Conservation (phyloP, 2,329 filamentous ascomycete species). For the Juglanconis juglandina region DNA sequence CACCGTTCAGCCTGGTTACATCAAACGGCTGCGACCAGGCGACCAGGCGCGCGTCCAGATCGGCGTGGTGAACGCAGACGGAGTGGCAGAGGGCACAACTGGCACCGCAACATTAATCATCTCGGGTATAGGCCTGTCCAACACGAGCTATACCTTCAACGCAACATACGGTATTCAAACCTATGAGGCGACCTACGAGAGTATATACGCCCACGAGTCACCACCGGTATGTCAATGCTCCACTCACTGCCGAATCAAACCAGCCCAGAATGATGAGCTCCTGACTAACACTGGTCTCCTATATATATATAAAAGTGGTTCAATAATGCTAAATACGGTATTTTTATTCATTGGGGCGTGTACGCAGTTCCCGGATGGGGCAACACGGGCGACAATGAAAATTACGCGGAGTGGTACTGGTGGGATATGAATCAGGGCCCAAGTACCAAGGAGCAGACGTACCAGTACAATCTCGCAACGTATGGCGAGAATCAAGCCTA, state of each 20-base stretch:
- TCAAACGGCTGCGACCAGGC: constrained; percentile 16
- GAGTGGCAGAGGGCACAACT: constrained; percentile 3
- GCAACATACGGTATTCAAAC: constrained; percentile 16
- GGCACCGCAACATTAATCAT: constrained; percentile 14
- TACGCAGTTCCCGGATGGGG: constrained; percentile 58
- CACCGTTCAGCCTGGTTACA: constrained; percentile 14
- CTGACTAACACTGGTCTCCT: background rate
- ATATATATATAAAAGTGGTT: constrained; percentile 38
- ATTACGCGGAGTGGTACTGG: constrained; percentile 36
- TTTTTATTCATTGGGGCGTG: constrained; percentile 59
- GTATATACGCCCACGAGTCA: constrained; percentile 37
- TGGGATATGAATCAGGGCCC: constrained; percentile 16
- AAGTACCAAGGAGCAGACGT: constrained; percentile 15
- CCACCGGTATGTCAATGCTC: constrained; percentile 29
- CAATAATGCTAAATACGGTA: constrained; percentile 53
- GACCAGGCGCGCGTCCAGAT: constrained; percentile 17
- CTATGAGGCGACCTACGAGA: constrained; percentile 22
- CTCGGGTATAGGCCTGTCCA: constrained; percentile 2
- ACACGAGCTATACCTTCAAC: constrained; percentile 12
- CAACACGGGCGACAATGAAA: constrained; percentile 36
- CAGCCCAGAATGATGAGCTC: background rate
- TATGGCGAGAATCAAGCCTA: constrained; percentile 21
- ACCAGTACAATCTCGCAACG: constrained; percentile 20
- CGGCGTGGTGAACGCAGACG: constrained; percentile 8
- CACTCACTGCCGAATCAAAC: too few species aligned